A percentile compares a stretch with the other conserved stretches of the same genome.
Evolutionary conservation across 768 basidiomycete species (phyloP).

Genomic region (Dendrothele bispora): DNA sequence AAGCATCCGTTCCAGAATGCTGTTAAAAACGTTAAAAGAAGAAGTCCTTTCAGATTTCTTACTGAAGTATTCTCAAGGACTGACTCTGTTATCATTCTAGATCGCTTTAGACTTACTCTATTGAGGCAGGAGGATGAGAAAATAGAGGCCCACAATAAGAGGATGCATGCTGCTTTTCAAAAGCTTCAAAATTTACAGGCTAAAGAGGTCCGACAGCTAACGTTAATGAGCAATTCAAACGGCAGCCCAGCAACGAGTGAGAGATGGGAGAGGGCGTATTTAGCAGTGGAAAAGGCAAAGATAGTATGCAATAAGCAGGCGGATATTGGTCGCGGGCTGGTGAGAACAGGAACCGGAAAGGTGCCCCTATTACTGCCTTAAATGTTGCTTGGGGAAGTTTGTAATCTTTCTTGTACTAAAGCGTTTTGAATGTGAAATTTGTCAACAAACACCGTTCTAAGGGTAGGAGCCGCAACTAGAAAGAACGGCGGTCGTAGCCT

Average conservation of each 20-base stretch:
- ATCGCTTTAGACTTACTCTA: neutral
- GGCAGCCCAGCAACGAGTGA: neutral
- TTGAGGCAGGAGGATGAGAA: neutral
- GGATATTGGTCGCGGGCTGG: neutral
- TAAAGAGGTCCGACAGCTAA: neutral
- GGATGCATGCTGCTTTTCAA: neutral
- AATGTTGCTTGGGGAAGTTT: too few species aligned
- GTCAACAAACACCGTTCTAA: too few species aligned
- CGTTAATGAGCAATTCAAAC: neutral
- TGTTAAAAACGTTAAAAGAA: slow-evolving; percentile 3
- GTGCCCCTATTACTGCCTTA: neutral
- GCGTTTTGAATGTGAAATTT: too few species aligned
- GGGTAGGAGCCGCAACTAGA: too few species aligned
- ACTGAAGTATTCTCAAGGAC: neutral
- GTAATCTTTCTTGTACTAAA: too few species aligned
- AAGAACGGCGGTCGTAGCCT: too few species aligned
- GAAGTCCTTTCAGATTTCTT: neutral
- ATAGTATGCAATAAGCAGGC: neutral
- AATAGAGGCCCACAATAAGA: neutral
- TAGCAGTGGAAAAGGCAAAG: neutral
- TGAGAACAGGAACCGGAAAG: neutral
- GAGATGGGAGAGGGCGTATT: neutral
- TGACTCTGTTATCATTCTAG: neutral
- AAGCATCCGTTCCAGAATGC: slow-evolving; percentile 2
- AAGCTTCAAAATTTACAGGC: neutral